These are phyloP conservation scores for Lactarius akahatsu DNA, from an alignment of 768 basidiomycete genomes.

Conservation along the genomic window DNA sequence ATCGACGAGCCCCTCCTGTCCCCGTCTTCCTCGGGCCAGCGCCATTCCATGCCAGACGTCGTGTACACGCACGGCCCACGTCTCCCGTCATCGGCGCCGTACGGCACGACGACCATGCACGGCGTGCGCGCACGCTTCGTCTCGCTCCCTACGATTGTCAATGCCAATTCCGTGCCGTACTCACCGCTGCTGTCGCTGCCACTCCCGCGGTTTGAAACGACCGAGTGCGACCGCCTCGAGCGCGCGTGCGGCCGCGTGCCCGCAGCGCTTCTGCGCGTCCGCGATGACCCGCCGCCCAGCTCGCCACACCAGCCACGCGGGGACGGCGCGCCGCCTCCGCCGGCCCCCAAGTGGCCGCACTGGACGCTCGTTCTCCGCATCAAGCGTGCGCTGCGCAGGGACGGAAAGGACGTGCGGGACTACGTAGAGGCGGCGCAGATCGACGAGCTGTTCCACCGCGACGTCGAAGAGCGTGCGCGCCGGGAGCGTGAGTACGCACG, in stretches of 20 bases:
- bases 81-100: constrained; percentile 4
- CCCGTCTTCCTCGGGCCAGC: neutral
- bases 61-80: constrained; percentile 15
- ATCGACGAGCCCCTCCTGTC: neutral
- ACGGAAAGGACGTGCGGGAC: constrained; percentile 24
- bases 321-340: constrained; percentile 11
- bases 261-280: neutral
- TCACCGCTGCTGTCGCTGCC: neutral
- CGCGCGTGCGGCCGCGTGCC: constrained; percentile 24
- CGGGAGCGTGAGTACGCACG: constrained; percentile 21
- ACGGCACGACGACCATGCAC: neutral
- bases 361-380: constrained; percentile 23
- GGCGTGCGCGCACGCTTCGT: constrained; percentile 22
- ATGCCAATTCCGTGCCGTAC: neutral
- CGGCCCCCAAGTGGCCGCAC: constrained; percentile 25
- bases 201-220: constrained; percentile 10
- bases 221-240: constrained; percentile 24
- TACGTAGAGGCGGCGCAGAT: constrained; percentile 24
- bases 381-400: constrained; percentile 20
- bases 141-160: constrained; percentile 15
- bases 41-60: constrained; percentile 20
- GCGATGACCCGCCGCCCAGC: constrained; percentile 20
- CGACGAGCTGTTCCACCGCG: constrained; percentile 15
- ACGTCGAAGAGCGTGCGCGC: constrained; percentile 24
- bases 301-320: constrained; percentile 23